Conservation (phyloP, 345 rosid species). For the sweet orange (Citrus sinensis) region DNA sequence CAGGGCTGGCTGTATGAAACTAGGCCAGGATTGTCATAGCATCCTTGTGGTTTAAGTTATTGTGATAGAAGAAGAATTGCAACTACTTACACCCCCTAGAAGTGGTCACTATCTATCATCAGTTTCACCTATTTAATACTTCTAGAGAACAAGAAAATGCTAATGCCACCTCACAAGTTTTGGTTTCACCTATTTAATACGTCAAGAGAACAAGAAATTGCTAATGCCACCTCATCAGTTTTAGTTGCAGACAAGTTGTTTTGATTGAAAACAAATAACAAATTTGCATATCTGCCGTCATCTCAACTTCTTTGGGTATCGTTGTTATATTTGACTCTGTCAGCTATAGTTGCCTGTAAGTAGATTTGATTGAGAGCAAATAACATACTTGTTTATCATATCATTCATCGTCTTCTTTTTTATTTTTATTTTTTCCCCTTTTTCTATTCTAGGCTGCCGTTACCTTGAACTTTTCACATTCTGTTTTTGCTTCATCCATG, state of each 20-base stretch:
- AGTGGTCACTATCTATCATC: background rate
- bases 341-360: background rate
- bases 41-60: background rate
- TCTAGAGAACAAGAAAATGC: background rate
- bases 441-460: background rate
- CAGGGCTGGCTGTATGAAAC: background rate
- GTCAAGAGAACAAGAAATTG: background rate
- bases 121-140: background rate
- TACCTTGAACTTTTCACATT: background rate
- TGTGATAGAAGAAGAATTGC: background rate
- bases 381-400: too few species aligned
- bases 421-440: background rate
- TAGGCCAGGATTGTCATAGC: background rate
- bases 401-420: background rate
- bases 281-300: background rate
- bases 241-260: background rate
- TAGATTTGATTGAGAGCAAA: background rate
- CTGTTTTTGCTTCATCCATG: background rate
- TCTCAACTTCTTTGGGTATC: background rate
- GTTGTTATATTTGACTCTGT: background rate
- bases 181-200: background rate
- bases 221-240: background rate
- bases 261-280: background rate
- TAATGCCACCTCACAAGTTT: too few species aligned
- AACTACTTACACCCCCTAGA: background rate